phyloP scores from a whole-genome alignment of 2,329 filamentous ascomycete genomes.

The Cladophialophora yegresii region DNA sequence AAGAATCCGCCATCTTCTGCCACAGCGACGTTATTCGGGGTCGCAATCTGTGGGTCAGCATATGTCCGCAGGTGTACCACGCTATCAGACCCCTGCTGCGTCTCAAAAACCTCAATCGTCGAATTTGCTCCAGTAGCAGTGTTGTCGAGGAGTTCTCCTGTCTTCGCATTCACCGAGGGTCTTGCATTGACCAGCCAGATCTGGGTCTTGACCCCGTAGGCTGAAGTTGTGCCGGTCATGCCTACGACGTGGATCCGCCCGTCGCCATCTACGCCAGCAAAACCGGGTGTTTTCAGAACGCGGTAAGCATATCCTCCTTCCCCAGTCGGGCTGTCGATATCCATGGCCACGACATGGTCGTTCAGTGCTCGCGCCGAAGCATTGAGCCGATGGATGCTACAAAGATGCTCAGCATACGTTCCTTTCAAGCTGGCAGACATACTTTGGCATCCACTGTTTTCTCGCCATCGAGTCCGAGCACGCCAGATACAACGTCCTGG shows the following conservation, averaged over 20 bases:
- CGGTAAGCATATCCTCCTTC: slow-evolving; percentile 29
- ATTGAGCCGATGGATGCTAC: slow-evolving; percentile 34
- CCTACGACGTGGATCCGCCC: slow-evolving; percentile 41
- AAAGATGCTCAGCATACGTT: background rate
- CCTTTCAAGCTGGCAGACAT: slow-evolving; percentile 7
- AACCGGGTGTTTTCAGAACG: slow-evolving; percentile 32
- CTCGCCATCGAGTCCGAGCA: slow-evolving; percentile 35
- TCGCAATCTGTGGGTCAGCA: slow-evolving; percentile 40
- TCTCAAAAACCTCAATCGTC: slow-evolving; percentile 44
- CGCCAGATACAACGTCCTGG: slow-evolving; percentile 38
- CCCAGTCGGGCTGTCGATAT: slow-evolving; percentile 36
- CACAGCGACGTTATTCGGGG: slow-evolving; percentile 44
- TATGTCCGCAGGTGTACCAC: slow-evolving; percentile 42
- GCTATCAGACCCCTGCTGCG: slow-evolving; percentile 32
- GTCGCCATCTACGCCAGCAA: slow-evolving; percentile 38
- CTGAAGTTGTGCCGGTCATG: slow-evolving; percentile 37
- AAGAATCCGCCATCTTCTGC: slow-evolving; percentile 41
- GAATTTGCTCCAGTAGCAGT: slow-evolving; percentile 41
- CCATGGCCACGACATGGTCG: slow-evolving; percentile 38
- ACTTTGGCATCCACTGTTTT: slow-evolving; percentile 37
- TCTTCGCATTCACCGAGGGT: slow-evolving; percentile 40
- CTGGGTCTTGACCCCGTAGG: slow-evolving; percentile 12
- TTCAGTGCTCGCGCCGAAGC: slow-evolving; percentile 34
- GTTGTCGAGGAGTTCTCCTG: slow-evolving; percentile 40
- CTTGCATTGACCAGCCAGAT: slow-evolving; percentile 43